Conservation (phyloP, 352 stramenopile genomes). For the Thalassiosira mediterranea region DNA sequence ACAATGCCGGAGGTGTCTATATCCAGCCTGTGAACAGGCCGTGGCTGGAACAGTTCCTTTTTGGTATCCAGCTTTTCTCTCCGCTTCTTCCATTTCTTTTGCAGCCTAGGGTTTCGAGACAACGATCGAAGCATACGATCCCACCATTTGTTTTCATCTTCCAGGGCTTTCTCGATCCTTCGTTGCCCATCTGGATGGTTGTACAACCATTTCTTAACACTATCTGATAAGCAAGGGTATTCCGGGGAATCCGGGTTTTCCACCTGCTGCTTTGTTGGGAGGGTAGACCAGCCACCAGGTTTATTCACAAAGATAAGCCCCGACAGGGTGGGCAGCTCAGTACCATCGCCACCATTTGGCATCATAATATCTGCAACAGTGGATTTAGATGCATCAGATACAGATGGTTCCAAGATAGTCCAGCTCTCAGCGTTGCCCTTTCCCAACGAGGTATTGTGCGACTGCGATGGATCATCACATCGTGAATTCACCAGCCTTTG, state of each 20-base stretch:
- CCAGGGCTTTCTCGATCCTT: conserved; percentile 9
- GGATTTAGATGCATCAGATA: conserved; percentile 4
- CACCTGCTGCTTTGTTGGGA: conserved; percentile 40
- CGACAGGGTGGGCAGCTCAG: conserved; percentile 32
- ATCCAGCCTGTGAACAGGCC: conserved; percentile 52
- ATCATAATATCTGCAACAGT: background rate
- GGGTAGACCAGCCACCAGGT: conserved; percentile 39
- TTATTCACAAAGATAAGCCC: conserved; percentile 49
- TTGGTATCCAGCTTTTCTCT: conserved; percentile 26
- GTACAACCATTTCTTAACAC: conserved; percentile 33
- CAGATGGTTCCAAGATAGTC: conserved; percentile 30
- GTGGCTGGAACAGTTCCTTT: conserved; percentile 33
- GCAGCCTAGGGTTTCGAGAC: conserved; percentile 14
- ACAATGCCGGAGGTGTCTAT: conserved; percentile 56
- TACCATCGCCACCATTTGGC: background rate
- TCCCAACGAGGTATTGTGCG: background rate
- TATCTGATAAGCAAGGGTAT: conserved; percentile 41
- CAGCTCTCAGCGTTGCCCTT: conserved; percentile 3
- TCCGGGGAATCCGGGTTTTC: conserved; percentile 2
- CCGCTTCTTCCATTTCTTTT: conserved; percentile 22
- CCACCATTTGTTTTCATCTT: conserved; percentile 41
- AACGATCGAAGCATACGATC: conserved; percentile 9
- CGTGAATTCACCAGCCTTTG: conserved; percentile 17
- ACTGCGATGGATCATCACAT: conserved; percentile 1
- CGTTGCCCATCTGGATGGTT: conserved; percentile 20